Percentiles rank a stretch among this genome's conserved stretches.
phyloP scores from a whole-genome alignment of 139 green algal genomes.

The Tetraselmis striata region DNA sequence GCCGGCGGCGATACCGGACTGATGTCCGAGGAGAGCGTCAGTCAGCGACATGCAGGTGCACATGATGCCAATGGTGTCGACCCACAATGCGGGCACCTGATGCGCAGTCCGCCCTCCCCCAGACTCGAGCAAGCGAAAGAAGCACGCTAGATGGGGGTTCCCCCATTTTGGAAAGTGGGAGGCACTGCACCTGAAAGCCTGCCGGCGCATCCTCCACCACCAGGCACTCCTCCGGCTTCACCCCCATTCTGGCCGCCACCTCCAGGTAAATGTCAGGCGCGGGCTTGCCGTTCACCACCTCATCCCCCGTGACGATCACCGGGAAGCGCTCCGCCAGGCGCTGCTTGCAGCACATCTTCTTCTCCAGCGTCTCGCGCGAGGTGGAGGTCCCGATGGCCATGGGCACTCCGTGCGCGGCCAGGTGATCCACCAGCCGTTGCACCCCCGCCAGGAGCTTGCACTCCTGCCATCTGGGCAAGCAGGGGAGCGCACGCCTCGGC shows the following conservation, averaged over 20 bases:
- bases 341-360: conserved; percentile 1
- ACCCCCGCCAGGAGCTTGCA: background rate
- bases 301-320: background rate
- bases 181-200: background rate
- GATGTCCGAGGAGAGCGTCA: no score
- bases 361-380: background rate
- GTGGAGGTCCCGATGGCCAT: conserved; percentile 27
- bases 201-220: conserved; percentile 33
- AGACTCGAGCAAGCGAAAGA: no score
- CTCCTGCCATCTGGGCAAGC: background rate
- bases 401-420: conserved; percentile 7
- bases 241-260: conserved; percentile 15
- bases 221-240: conserved; percentile 18
- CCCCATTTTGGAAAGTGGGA: no score
- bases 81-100: no score
- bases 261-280: conserved; percentile 34
- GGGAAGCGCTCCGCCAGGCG: background rate
- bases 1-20: conserved; percentile 23
- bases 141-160: no score
- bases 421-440: background rate
- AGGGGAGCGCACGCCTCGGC: background rate
- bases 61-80: no score
- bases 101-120: no score
- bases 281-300: conserved; percentile 31
- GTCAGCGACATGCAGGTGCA: no score